Base-by-base conservation (phyloP, 2,329 filamentous ascomycete genomes). In the Trichoderma koningiopsis region DNA sequence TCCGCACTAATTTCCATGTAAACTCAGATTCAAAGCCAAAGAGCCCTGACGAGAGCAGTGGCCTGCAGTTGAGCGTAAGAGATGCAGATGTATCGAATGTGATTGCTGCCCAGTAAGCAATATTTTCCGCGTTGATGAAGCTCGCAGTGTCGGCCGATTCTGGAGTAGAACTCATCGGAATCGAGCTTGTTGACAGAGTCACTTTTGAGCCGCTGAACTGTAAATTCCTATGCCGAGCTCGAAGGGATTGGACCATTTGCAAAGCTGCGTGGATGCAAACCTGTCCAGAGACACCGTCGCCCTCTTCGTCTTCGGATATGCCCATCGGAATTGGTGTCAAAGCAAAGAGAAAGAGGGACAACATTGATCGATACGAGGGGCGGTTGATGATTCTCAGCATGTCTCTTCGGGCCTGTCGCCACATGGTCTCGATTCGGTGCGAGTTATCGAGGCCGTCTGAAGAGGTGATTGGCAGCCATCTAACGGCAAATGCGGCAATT, bases 171-270 rank as follows among this genome's bases (percentile, higher is more conserved):
- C 35, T 43, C 29, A 60, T 43, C 2, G 35, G 11, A 29, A 37
- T 29, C 16, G 57, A 43, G 10, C 35, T 22, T 24, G 27, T 43
- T 16, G 57, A 60, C 16, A 35, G 57, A 29, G 40, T 43, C 57
- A 60, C 57, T 60, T 60, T 60, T n/a, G 57, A 60, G 35, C 57
- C 57, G 27, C 57, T 60, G 35, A 60, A 60, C n/a, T 60, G 57
- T 19, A 60, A 35, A 43, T 60, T 60, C n/a, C 35, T 60, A 11
- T 60, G 57, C 3, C 57, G 35, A 3, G 57, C 57, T 29, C 57
- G 57, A 43, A 60, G 57, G n/a, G 57, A 29, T 24, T 60, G 57
- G 35, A 60, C 57, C 4, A 29, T 24, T 43, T 60, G 57, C 57
- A 60, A 43, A 35, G 22, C 57, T 37, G 57, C 57, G 8, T 60